Evolutionary conservation across 306 rosid species (phyloP), one percentile per base, ranked within the genome.

Genomic region (Cucurbita ficifolia): DNA sequence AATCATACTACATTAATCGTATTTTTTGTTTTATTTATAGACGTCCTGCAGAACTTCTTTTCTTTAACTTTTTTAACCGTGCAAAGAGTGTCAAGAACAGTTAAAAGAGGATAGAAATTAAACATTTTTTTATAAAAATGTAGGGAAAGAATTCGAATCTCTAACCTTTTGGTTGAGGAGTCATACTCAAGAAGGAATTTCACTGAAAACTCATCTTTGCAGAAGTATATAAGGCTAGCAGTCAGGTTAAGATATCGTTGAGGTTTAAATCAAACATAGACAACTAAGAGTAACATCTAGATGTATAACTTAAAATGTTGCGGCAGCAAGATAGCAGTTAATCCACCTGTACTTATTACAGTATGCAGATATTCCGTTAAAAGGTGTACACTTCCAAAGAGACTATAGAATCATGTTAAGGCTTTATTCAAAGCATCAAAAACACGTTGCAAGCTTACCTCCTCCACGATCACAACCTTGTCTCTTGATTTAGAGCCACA

Each of bases 401-500:
- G 55, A 51, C 51, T 11, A 55, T 55, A 29, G 35, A 53, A 53
- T 74, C 70, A 55, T 77, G 88, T 92, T n/a, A 87, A 83, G 82
- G 79, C 89, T 78, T 83, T 89, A 62, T 85, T 90, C 81, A 94
- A 58, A 40, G 91, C 83, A 49, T 85, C 83, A 76, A 85, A 90
- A 75, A 94, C 94, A 76, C 67, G 76, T 81, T 89, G 86, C 67
- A 84, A 81, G 52, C 87, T 85, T 57, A 86, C 87, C 60, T 88
- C 96, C 81, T 92, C 98, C 69, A 88, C 98, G 43, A 90, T 82
- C 8, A 92, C 93, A 10, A 82, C 87, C 83, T 92, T 92, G 73
- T 88, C 96, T 79, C 96, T 87, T 51, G 96, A 92, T 83, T 92
- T 92, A 57, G 96, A 89, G 45, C 98, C 98, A 8, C 88, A 86